A percentile compares a stretch with the other conserved stretches of the same genome.
Evolutionary conservation across 106 monocot species (phyloP).

Genomic region (Dendrobium catenatum): DNA sequence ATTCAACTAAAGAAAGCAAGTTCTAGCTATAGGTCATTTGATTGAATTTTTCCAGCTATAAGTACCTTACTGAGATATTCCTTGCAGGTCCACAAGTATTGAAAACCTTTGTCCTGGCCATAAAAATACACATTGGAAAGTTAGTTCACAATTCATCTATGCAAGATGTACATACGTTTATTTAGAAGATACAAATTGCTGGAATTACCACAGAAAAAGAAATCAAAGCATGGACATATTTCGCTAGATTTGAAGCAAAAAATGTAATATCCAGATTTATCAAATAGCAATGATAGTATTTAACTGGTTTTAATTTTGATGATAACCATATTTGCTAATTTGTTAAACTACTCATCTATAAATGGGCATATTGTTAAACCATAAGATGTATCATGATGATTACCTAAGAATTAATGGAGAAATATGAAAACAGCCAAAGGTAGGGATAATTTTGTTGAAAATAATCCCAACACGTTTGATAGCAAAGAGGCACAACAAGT

Average conservation of each 20-base stretch:
- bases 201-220: neutral
- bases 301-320: neutral
- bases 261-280: neutral
- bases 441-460: neutral
- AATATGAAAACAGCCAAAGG: neutral
- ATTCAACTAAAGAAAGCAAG: neutral
- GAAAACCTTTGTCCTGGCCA: conserved; percentile 41
- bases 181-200: neutral
- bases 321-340: neutral
- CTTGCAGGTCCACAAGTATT: conserved; percentile 46
- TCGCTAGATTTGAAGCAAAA: neutral
- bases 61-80: conserved; percentile 32
- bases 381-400: neutral
- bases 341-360: neutral
- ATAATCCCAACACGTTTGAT: neutral
- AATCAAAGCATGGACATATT: neutral
- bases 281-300: neutral
- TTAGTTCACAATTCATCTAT: conserved; percentile 10
- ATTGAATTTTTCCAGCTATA: neutral
- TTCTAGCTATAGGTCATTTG: neutral
- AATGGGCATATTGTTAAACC: neutral
- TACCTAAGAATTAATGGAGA: neutral
- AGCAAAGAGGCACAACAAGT: too few species aligned
- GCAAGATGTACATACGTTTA: neutral
- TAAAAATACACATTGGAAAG: conserved; percentile 18